phyloP scores from a whole-genome alignment of 1,284 basidiomycete genomes.

The Coriolopsis trogii region DNA sequence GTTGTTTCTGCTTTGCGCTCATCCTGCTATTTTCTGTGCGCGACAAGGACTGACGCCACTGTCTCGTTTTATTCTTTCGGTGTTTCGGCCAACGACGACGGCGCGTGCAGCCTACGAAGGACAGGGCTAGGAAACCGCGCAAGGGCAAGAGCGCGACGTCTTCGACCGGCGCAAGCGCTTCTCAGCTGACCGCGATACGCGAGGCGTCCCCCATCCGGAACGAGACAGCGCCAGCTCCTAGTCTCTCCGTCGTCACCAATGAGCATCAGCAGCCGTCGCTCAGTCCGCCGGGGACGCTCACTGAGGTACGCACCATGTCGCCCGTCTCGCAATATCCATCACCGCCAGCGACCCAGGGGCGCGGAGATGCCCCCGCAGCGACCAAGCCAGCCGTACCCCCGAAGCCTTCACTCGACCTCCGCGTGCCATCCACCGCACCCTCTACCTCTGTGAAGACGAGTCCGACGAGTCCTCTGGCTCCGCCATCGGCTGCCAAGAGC shows the following conservation, averaged over 20 bases:
- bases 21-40: constrained; percentile 23
- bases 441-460: constrained; percentile 7
- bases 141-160: constrained; percentile 45
- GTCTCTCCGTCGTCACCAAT: neutral
- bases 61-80: constrained; percentile 17
- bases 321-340: constrained; percentile 13
- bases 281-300: neutral
- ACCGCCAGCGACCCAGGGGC: constrained; percentile 13
- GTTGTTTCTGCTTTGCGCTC: constrained; percentile 22
- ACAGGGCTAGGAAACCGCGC: constrained; percentile 63
- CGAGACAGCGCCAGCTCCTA: neutral
- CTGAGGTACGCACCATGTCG: constrained; percentile 6
- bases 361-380: neutral
- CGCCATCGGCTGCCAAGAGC: constrained; percentile 6
- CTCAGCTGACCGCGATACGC: constrained; percentile 14
- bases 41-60: constrained; percentile 25
- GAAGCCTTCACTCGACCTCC: constrained; percentile 16
- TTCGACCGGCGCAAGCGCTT: constrained; percentile 2
- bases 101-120: constrained; percentile 68
- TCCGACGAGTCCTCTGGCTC: constrained; percentile 15
- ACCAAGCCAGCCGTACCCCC: constrained; percentile 6
- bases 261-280: constrained; percentile 3
- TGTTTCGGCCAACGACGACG: too few species aligned
- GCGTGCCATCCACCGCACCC: constrained; percentile 1
- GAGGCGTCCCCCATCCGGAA: constrained; percentile 15